These are phyloP conservation scores for Melocanna baccifera DNA, from an alignment of 176 grass and related monocot species.

Conservation along the genomic window DNA sequence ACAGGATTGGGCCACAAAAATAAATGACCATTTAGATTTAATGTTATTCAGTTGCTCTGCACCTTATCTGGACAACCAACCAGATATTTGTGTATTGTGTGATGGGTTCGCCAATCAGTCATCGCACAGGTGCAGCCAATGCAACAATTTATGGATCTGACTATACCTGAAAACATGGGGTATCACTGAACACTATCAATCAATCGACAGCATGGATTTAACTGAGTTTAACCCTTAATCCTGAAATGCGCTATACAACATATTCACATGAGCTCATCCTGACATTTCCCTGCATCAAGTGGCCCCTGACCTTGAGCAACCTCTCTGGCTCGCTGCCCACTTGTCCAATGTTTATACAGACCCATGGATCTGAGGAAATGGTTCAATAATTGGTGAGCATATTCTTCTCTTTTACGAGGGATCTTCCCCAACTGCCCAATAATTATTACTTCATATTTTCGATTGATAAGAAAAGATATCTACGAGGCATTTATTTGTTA, in stretches of 20 bases:
- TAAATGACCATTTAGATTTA: background rate
- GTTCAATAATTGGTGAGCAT: conserved; percentile 39
- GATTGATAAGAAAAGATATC: background rate
- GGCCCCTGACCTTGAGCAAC: background rate
- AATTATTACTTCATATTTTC: background rate
- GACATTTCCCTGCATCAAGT: conserved; percentile 10
- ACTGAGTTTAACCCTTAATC: background rate
- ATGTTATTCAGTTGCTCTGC: background rate
- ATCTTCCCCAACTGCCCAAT: background rate
- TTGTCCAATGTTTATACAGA: conserved; percentile 22
- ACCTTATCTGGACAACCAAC: background rate
- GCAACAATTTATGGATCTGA: background rate
- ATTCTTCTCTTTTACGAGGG: conserved; percentile 5
- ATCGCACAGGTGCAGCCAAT: background rate
- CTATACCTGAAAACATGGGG: conserved; percentile 1
- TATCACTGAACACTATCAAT: background rate
- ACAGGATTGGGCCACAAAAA: background rate
- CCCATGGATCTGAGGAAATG: conserved; percentile 12
- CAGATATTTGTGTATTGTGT: background rate
- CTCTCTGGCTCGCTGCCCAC: background rate
- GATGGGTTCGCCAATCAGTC: background rate
- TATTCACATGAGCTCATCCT: background rate
- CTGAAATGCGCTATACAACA: background rate
- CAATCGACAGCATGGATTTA: background rate
- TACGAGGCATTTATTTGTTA: background rate